phyloP scores from a whole-genome alignment of 768 basidiomycete species.

The Kwoniella shandongensis region DNA sequence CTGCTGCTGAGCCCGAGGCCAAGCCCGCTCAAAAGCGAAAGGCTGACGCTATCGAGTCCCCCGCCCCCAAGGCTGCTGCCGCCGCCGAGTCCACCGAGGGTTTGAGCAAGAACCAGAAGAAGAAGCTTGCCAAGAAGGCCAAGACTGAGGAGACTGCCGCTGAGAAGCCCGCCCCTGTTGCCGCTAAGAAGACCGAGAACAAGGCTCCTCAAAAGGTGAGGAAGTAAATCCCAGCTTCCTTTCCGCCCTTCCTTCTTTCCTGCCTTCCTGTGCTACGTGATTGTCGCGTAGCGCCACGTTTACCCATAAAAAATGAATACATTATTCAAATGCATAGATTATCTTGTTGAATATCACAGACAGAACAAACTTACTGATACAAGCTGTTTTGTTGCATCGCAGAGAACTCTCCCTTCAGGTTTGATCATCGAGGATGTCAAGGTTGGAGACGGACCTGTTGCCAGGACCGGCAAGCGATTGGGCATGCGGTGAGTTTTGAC shows the following conservation, averaged over 20 bases:
- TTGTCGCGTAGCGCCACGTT: no score
- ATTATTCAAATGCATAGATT: slow-evolving; percentile 9
- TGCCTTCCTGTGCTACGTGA: not conserved
- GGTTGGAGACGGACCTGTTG: slow-evolving; percentile 76
- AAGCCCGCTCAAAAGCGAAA: slow-evolving; percentile 62
- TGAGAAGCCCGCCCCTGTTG: slow-evolving; percentile 11
- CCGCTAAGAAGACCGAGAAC: slow-evolving; percentile 16
- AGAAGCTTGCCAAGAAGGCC: slow-evolving; percentile 68
- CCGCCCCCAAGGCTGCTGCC: slow-evolving; percentile 47
- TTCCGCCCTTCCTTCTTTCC: not conserved
- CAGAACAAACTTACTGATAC: not conserved
- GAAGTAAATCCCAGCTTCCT: slow-evolving; percentile 18
- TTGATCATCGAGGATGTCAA: slow-evolving; percentile 75
- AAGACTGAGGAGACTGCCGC: slow-evolving; percentile 60
- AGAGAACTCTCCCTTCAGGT: slow-evolving; percentile 63
- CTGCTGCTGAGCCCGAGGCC: slow-evolving; percentile 15
- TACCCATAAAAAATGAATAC: not conserved
- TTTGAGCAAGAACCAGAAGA: slow-evolving; percentile 62
- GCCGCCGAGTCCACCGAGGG: slow-evolving; percentile 28
- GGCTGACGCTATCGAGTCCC: slow-evolving; percentile 64
- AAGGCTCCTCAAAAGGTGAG: slow-evolving; percentile 44
- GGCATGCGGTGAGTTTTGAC: slow-evolving; percentile 63
- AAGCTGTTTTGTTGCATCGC: not conserved
- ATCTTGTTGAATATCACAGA: not conserved
- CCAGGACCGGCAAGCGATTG: slow-evolving; percentile 80